phyloP scores from a whole-genome alignment of 306 rosid species.

The Phaseolus lunatus region DNA sequence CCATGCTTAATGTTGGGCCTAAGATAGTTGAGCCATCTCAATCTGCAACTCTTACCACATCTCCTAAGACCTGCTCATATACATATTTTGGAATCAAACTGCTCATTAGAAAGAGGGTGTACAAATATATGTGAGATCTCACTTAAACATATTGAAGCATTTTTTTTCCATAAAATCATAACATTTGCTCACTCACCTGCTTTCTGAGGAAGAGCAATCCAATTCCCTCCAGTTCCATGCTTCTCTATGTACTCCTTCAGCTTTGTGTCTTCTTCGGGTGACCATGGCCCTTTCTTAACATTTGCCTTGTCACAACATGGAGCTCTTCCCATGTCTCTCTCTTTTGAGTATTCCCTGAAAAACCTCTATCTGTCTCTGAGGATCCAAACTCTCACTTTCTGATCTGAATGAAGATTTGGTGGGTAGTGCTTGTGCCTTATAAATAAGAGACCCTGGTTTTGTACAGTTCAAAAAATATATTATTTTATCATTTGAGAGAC shows the following conservation, averaged over 20 bases:
- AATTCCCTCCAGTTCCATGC: constrained; percentile 94
- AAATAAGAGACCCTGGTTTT: constrained; percentile 54
- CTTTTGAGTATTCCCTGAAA: constrained; percentile 5
- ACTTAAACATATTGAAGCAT: neutral
- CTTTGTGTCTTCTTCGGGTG: constrained; percentile 92
- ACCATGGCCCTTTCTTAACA: constrained; percentile 99
- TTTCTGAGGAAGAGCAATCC: constrained; percentile 98
- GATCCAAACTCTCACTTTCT: constrained; percentile 56
- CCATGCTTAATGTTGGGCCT: constrained; percentile 99
- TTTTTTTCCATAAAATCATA: constrained; percentile 21
- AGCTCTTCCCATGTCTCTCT: constrained; percentile 87
- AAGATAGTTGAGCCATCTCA: constrained; percentile 98
- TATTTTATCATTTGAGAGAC: constrained; percentile 40
- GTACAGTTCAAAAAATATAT: constrained; percentile 31
- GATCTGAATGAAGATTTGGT: constrained; percentile 49
- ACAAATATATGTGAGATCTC: neutral
- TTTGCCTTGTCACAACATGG: constrained; percentile 98
- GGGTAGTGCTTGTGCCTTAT: constrained; percentile 46
- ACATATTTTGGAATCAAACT: neutral
- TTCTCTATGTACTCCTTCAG: constrained; percentile 82
- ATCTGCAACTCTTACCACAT: constrained; percentile 97
- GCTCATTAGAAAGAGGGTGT: neutral
- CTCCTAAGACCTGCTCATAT: constrained; percentile 74
- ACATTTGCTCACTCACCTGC: constrained; percentile 60
- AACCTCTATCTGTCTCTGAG: constrained; percentile 36